Base-by-base conservation (phyloP, 2,329 filamentous ascomycete species). In the Ascochyta fabae region DNA sequence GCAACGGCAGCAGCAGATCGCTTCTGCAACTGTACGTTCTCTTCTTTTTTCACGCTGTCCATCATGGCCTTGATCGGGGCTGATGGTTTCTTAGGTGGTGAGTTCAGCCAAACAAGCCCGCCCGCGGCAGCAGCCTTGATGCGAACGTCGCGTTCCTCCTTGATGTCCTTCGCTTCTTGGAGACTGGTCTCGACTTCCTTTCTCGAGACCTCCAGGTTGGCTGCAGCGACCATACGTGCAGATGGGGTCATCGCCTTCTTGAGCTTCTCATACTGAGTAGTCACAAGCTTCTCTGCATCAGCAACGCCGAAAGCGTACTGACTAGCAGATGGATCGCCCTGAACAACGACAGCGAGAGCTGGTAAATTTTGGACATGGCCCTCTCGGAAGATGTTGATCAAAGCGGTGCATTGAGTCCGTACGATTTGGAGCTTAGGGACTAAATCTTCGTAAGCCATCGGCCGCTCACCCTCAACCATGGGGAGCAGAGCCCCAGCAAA, bases 31-130 rank as follows among this genome's bases (percentile, higher is more conserved):
- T 95, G 91, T 26, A 89, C 78, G 68, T 96, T 98, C 67, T 97
- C 95, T 72, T 99, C 96, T 34, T 87, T 88, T 77, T 98, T 99
- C 70, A 99, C 86, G 69, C 94, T 98, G 74, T 99, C 95, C 95
- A 99, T 99, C 76, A 99, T 90, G 2, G 88, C 91, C 77, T 96
- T 97, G 78, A 99, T 99, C 12, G 96, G 86, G 16, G 88, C 86
- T 59, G 91, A 92, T 9, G 94, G 92, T 73, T 96, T 98, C 84
- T 96, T 98, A 0, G 96, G 94, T 9, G 97, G 83, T 27, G 90
- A 84, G 54, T 88, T 86, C 78, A 98, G 88, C n/a, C 92, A 89
- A 44, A 99, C 90, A 53, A 98, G 79, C 10, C 93, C 93, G 61
- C 91, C 92, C 10, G 94, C 92, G 19, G 92, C 91, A 6, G 91